Base-by-base conservation (phyloP, 2,329 filamentous ascomycete species). In the Microsporum audouinii region DNA sequence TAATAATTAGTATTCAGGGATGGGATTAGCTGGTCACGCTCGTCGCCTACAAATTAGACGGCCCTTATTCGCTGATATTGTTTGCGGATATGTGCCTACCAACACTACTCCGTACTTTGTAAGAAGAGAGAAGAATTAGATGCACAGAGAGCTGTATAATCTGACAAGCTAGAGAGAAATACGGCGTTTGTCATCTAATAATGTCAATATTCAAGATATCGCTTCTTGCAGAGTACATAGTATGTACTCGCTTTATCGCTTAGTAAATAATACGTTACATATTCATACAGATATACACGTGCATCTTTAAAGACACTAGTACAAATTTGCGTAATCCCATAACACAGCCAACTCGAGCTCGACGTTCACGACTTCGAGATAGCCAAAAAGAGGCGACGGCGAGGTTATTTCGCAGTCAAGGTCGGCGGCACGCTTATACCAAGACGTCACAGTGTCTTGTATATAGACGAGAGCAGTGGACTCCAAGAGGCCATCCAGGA, bases 301-400 rank as follows among this genome's bases (percentile, higher is more conserved):
- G 6, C 5, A 34, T 36, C 14, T 2, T 17, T n/a, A n/a, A 36
- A 55, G 8, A 38, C 31, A 55, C 5, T 6, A n/a, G 27, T 17
- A 10, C 5, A 3, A 55, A 7, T 7, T 1, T n/a, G 10, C 12
- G 51, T 55, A 55, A 34, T 55, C 31, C 31, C 5, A 12, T 55
- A 23, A 55, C 51, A 4, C n/a, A 36, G 29, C 31, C 31, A 23
- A 55, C 31, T n/a, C 23, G 8, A 31, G 8, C 10, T 33, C 31
- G 6, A 10, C 31, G 2, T 31, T 23, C 45, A 8, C 45, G 33
- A 29, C 51, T 55, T 55, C 51, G 31, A 55, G 51, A 55, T 55
- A 36, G 5, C 10, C 51, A 39, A 57, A 38, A 41, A 41, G 55
- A 57, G 55, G 55, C 55, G 36, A 57, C 55, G 55, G 36, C 36